A percentile compares a stretch with the other conserved stretches of the same genome.
phyloP scores from a whole-genome alignment of 2,329 filamentous ascomycete species.

The Tolypocladium amazonense region DNA sequence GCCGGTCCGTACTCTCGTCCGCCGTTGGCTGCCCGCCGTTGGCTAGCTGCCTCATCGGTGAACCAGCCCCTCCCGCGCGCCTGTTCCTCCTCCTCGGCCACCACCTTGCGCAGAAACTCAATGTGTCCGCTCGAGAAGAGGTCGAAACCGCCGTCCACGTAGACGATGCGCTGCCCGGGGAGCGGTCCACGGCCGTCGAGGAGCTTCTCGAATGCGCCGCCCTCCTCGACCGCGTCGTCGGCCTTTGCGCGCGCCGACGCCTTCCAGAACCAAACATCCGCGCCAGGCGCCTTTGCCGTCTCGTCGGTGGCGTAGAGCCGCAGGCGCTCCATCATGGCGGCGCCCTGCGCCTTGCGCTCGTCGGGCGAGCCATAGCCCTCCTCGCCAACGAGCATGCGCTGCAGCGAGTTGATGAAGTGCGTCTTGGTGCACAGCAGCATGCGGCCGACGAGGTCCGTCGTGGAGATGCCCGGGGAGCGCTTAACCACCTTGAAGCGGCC shows the following conservation, averaged over 20 bases:
- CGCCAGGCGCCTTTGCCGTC: conserved; percentile 66
- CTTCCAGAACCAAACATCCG: conserved; percentile 78
- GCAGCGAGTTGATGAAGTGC: conserved; percentile 81
- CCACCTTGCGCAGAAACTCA: conserved; percentile 76
- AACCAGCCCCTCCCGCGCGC: conserved; percentile 67
- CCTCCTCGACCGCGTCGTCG: conserved; percentile 39
- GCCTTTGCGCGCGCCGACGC: conserved; percentile 37
- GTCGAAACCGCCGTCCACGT: conserved; percentile 95
- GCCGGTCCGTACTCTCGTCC: conserved; percentile 70
- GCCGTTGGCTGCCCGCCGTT: conserved; percentile 44
- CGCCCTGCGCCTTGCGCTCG: conserved; percentile 53
- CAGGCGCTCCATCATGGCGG: conserved; percentile 67
- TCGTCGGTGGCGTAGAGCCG: conserved; percentile 80
- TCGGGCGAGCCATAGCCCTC: conserved; percentile 61
- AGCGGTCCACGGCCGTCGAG: conserved; percentile 60
- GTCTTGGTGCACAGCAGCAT: conserved; percentile 95
- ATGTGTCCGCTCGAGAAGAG: conserved; percentile 96
- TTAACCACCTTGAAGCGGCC: conserved; percentile 94
- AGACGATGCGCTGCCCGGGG: conserved; percentile 78
- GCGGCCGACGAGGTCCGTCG: conserved; percentile 92
- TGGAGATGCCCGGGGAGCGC: conserved; percentile 90
- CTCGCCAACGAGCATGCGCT: conserved; percentile 54
- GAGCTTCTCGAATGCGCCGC: conserved; percentile 55
- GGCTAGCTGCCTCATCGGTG: conserved; percentile 48
- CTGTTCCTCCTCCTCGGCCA: conserved; percentile 59